Conservation (phyloP, 2,329 filamentous ascomycete species). For the Fusarium camptoceras region DNA sequence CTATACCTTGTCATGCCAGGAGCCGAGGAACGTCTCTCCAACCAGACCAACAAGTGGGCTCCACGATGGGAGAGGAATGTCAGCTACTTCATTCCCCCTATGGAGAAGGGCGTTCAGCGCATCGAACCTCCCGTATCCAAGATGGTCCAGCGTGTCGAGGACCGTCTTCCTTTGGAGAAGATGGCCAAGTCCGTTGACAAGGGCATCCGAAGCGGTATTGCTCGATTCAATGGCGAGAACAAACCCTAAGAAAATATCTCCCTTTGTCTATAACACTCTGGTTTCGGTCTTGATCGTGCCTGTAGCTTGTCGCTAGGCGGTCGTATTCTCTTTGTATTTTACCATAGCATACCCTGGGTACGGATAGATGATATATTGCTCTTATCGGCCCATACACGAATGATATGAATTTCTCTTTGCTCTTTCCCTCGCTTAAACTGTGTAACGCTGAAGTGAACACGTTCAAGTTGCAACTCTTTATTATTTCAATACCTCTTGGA, state of each 20-base stretch:
- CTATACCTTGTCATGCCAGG: conserved; percentile 69
- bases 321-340: conserved; percentile 33
- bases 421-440: background rate
- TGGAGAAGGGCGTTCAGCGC: conserved; percentile 60
- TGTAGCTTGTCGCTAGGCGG: background rate
- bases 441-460: background rate
- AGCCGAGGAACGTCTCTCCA: conserved; percentile 64
- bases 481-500: too few species aligned
- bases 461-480: too few species aligned
- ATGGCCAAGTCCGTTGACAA: conserved; percentile 62
- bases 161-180: conserved; percentile 62
- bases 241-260: conserved; percentile 28
- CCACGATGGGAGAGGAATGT: conserved; percentile 70
- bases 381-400: conserved; percentile 23
- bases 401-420: conserved; percentile 13
- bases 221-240: conserved; percentile 51
- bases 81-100: conserved; percentile 62
- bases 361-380: conserved; percentile 26
- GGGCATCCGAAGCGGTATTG: conserved; percentile 61
- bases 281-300: background rate
- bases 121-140: conserved; percentile 61
- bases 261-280: background rate
- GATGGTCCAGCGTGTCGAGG: conserved; percentile 59
- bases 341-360: conserved; percentile 40
- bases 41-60: conserved; percentile 68